Evolutionary conservation across 148 eudicot species (phyloP).

Genomic region (Rhododendron griersonianum): DNA sequence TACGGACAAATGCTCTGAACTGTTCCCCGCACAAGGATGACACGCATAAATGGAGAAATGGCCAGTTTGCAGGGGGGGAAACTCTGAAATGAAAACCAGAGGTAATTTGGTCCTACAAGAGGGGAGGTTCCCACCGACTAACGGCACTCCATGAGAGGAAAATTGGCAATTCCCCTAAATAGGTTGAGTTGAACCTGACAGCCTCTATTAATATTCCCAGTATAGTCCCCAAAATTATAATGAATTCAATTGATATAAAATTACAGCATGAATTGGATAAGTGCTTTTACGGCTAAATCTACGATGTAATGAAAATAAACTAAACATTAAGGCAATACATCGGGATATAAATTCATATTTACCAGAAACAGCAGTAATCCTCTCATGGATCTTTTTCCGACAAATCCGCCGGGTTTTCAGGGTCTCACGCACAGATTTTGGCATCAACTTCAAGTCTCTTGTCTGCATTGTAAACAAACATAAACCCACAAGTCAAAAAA

Average conservation of each 20-base stretch:
- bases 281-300: neutral
- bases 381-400: constrained; percentile 75
- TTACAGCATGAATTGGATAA: neutral
- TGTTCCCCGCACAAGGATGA: neutral
- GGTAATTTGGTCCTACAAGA: neutral
- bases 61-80: neutral
- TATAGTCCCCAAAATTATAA: neutral
- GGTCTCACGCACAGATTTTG: constrained; percentile 44
- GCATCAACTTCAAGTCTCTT: constrained; percentile 71
- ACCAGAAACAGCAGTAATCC: constrained; percentile 74
- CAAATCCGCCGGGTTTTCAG: constrained; percentile 62
- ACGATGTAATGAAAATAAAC: neutral
- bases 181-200: neutral
- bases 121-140: neutral
- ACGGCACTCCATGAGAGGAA: neutral
- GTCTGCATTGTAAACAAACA: constrained; percentile 42
- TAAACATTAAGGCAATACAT: neutral
- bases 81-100: neutral
- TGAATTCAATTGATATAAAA: neutral
- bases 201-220: constrained; percentile 1
- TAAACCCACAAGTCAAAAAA: neutral
- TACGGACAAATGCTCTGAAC: neutral
- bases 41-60: neutral
- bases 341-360: constrained; percentile 13
- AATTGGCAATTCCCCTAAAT: neutral